phyloP scores from a whole-genome alignment of 1,139 yeast genomes.

The Protomyces arabidopsidicola region DNA sequence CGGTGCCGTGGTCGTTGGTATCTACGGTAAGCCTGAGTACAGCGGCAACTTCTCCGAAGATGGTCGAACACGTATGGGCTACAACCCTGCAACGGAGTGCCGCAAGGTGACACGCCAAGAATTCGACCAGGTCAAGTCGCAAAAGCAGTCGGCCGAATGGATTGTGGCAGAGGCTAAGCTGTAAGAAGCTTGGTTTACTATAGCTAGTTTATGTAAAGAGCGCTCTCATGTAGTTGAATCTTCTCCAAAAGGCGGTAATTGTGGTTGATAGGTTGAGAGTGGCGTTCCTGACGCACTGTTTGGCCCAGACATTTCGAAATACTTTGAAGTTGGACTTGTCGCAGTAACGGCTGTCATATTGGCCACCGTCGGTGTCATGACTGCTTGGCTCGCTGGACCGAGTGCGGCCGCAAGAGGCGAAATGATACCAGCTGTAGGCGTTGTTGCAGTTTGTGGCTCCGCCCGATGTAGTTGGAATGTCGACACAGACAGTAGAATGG shows the following conservation, averaged over 20 bases:
- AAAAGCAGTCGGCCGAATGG: constrained; percentile 3
- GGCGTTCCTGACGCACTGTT: background rate
- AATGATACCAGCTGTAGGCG: constrained; percentile 4
- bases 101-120: constrained; percentile 34
- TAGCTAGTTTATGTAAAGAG: background rate
- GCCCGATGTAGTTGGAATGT: constrained; percentile 14
- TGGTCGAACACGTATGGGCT: constrained; percentile 37
- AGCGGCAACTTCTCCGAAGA: constrained; percentile 31
- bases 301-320: background rate
- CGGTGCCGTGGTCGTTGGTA: constrained; percentile 17
- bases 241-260: background rate
- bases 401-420: constrained; percentile 23
- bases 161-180: constrained; percentile 21
- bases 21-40: constrained; percentile 20
- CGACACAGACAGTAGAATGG: constrained; percentile 31
- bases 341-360: background rate
- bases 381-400: constrained; percentile 25
- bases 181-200: background rate
- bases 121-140: constrained; percentile 8
- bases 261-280: background rate
- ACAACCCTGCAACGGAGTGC: constrained; percentile 38
- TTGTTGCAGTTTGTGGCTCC: constrained; percentile 1
- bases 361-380: constrained; percentile 8
- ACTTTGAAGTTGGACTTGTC: background rate
- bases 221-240: background rate